Evolutionary conservation across 2,329 filamentous ascomycete genomes (phyloP), one percentile per base, ranked within the genome.

Genomic region (Cyphellophora attinorum): DNA sequence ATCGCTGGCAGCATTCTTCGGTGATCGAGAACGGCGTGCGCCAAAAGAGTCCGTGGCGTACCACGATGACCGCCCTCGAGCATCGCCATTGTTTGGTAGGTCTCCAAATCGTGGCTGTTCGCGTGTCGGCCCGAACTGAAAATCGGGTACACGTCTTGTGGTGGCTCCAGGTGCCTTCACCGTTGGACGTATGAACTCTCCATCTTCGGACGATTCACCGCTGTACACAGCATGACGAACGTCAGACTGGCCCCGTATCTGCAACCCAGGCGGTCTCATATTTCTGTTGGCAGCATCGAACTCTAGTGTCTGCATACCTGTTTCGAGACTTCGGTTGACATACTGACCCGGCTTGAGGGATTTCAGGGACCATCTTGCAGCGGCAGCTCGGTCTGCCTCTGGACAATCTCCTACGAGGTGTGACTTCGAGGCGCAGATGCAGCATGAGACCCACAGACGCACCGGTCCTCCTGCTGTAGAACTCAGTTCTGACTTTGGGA

Each of bases 401-500:
- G 60, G 61, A 33, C 63, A 67, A 38, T 67, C 62, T 6, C 62
- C 62, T 5, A 64, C 46, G 4, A 66, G 48, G 47, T 67, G 63
- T 14, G 50, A 51, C 32, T 53, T 54, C 45, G 61, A 65, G 19
- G 55, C 54, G 46, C 63, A 67, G 35, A 58, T 49, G 18, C 58
- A 54, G 45, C 63, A 67, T 19, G 57, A 65, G 21, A 67, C 52
- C 19, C 61, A 65, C 11, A 66, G 55, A 8, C 51, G 49, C 8
- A 63, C 46, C 5, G 54, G 49, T 5, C 52, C 49, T 5, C 12
- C 16, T 48, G 35, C 6, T 49, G 37, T 5, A 19, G 13, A 42
- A 38, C 16, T 50, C 11, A 17, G 15, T 19, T 48, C 21, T 44
- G 45, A 15, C 35, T 48, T 6, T 17, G 57, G 57, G 10, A 58